These are phyloP conservation scores for Tylopilus sp. DNA, from an alignment of 768 basidiomycete species.

Conservation along the genomic window DNA sequence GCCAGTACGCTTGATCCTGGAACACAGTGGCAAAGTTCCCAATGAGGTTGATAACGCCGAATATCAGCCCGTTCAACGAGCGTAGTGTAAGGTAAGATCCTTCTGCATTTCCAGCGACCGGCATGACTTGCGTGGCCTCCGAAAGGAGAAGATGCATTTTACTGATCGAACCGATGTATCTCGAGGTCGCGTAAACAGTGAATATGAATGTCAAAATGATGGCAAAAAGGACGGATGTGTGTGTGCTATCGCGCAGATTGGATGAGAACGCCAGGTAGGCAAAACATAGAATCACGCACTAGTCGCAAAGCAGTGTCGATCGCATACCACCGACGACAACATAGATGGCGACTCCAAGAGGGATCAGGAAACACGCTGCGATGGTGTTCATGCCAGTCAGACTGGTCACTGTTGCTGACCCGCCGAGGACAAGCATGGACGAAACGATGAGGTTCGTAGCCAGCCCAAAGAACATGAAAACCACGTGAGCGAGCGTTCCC, in stretches of 20 bases:
- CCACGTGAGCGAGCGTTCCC: slow-evolving; percentile 73
- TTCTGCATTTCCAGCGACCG: slow-evolving; percentile 77
- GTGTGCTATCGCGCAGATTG: slow-evolving; percentile 50
- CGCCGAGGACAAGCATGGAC: slow-evolving; percentile 76
- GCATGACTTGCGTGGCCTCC: slow-evolving; percentile 48
- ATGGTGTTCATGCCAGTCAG: slow-evolving; percentile 89
- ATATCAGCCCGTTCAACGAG: slow-evolving; percentile 73
- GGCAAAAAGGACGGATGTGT: slow-evolving; percentile 81
- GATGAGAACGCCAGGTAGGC: neutral
- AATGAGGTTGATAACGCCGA: slow-evolving; percentile 84
- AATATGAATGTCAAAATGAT: slow-evolving; percentile 79
- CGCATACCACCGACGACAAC: slow-evolving; percentile 87
- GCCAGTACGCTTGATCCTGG: slow-evolving; percentile 83
- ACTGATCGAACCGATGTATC: slow-evolving; percentile 72
- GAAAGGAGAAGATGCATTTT: slow-evolving; percentile 79
- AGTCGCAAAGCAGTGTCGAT: slow-evolving; percentile 81
- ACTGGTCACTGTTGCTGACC: slow-evolving; percentile 83
- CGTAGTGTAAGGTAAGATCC: slow-evolving; percentile 85
- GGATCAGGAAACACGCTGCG: slow-evolving; percentile 89
- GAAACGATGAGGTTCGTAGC: slow-evolving; percentile 93
- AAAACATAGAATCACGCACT: slow-evolving; percentile 44
- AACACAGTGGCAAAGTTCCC: slow-evolving; percentile 76
- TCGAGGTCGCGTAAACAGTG: slow-evolving; percentile 77
- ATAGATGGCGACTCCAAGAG: slow-evolving; percentile 83
- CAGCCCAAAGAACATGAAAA: slow-evolving; percentile 92